Evolutionary conservation across 2,329 filamentous ascomycete genomes (phyloP), one percentile per base, ranked within the genome.

Genomic region (Trichoderma aggressivum): DNA sequence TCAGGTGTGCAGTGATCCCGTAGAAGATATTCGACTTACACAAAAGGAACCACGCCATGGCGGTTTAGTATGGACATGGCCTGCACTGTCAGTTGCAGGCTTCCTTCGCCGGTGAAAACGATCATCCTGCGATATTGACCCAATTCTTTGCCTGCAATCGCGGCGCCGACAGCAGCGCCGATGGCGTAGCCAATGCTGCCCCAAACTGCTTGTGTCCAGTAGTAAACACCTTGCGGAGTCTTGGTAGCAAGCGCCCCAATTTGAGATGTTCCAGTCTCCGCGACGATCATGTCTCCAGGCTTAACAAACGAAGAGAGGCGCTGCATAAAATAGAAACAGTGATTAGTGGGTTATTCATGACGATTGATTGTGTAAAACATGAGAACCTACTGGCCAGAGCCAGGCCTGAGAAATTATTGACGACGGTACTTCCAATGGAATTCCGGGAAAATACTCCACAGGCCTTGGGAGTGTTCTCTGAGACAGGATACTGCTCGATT

Each of bases 61-160:
- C 66, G 66, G n/a, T 60, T 59, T 3, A 69, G 34, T n/a, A 60
- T 50, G 8, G 66, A 59, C 21, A 70, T 50, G 14, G 67, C 67
- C 24, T 70, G 67, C 3, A 55, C 53, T 18, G 67, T 70, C 12
- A 70, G 26, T 24, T 70, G 67, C 10, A 77, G 72, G 10, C 74
- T 76, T 43, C 76, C 76, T 53, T 78, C 75, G 28, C 76, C 76
- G 1, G 76, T 76, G 43, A 77, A 59, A 11, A 76, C 55, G 12
- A 76, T 64, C 14, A 75, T 28, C 18, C 75, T 70, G 14, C 30
- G 26, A 32, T 59, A 68, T 32, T 72, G 72, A 21, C 71, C 74
- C 36, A 70, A 70, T 63, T 77, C 72, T 56, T 74, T 72, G 12
- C 71, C 71, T 2, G 76, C 76, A n/a, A 77, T 67, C 1, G 73